Percentiles rank a stretch among this genome's conserved stretches.
Conservation (phyloP, 2,329 filamentous ascomycete genomes). For the Pseudogymnoascus pannorum region DNA sequence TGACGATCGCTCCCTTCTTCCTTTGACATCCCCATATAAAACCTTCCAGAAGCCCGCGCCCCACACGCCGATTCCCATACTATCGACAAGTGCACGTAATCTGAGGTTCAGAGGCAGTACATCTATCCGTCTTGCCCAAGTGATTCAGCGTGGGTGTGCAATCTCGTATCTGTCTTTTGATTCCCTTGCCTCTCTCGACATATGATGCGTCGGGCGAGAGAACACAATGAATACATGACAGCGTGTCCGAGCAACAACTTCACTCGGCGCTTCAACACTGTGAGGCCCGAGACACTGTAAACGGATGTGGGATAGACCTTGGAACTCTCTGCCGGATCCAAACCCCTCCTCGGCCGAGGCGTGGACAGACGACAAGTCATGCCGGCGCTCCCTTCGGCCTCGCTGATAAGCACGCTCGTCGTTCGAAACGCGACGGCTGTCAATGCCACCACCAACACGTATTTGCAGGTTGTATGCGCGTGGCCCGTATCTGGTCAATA, state of each 20-base stretch:
- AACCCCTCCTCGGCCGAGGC: not conserved
- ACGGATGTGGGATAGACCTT: not conserved
- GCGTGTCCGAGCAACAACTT: not conserved
- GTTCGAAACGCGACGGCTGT: slow-evolving; percentile 15
- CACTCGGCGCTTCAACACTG: not conserved
- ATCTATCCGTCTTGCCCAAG: not conserved
- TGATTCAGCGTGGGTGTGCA: not conserved
- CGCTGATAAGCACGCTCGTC: slow-evolving; percentile 24
- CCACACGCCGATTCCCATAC: not conserved
- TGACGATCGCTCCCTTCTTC: not conserved
- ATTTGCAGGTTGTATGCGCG: slow-evolving; percentile 44
- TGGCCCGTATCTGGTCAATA: slow-evolving; percentile 53
- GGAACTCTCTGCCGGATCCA: not conserved
- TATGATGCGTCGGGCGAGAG: not conserved
- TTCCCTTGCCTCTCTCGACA: not conserved
- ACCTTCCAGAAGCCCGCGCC: not conserved
- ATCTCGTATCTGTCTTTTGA: not conserved
- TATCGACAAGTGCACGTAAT: not conserved
- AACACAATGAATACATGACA: not conserved
- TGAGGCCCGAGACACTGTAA: not conserved
- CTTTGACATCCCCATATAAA: not conserved
- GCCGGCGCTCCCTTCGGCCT: slow-evolving; percentile 30
- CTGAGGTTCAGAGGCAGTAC: not conserved
- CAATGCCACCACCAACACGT: slow-evolving; percentile 18
- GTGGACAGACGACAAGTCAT: slow-evolving; percentile 19